Evolutionary conservation across 192 early-diverging fungal genomes (phyloP), one percentile per base, ranked within the genome.

Genomic region (Ambispora gerdemannii): DNA sequence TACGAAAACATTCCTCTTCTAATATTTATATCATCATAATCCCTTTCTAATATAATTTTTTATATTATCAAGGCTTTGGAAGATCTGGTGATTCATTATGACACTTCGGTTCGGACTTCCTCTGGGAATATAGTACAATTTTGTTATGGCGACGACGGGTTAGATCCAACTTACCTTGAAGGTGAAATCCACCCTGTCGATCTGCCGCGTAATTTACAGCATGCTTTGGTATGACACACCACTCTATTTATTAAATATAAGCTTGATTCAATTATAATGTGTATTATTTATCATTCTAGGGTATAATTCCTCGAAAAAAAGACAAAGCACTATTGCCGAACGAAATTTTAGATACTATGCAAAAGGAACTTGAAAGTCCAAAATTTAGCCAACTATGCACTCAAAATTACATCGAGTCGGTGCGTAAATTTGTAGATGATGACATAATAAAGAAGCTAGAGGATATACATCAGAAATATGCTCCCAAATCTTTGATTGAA

Each of bases 81-180:
- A 80, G 97, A 99, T 79, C 77, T 98, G 80, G 89, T 88, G 0
- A 88, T 90, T 24, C 94, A 97, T 75, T 99, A 99, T 70, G 97
- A 99, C 83, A 80, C 86, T 33, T 95, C 95, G 0, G 97, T 99
- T 19, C 86, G 97, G 38, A 91, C 93, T 76, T 92, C 97, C 33
- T 89, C 86, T 32, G 95, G 96, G 15, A 89, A 83, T 7, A 81
- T 99, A 20, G 87, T 99, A 20, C 97, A 99, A 79, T 97, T 97
- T 78, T 85, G 79, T 35, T 99, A 95, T 73, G 97, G 97, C 65
- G 94, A 94, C 74, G 97, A 99, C 75, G 92, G 91, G 24, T 83
- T 99, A 34, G 97, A 99, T 77, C 97, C 96, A 3, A 90, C 92
- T 72, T 88, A 80, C 24, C 89, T 99, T 58, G 97, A 99, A 77